These are phyloP conservation scores for Metschnikowia hibisci DNA, from an alignment of 805 yeast genomes.

Conservation along the genomic window DNA sequence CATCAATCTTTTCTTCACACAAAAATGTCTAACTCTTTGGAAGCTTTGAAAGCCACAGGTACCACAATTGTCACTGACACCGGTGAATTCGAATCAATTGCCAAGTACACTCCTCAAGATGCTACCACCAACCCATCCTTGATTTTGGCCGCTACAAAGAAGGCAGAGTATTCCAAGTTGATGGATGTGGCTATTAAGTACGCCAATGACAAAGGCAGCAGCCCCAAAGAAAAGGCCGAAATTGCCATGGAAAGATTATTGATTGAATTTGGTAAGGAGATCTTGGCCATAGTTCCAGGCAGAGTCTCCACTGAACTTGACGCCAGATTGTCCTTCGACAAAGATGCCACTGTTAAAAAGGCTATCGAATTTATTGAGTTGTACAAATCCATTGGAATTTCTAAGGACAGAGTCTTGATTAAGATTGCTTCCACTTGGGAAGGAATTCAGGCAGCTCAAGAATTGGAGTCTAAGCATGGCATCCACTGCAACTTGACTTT, in stretches of 20 bases:
- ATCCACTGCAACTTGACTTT: constrained; percentile 94
- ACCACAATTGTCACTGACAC: constrained; percentile 97
- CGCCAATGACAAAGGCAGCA: constrained; percentile 63
- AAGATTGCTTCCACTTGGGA: constrained; percentile 98
- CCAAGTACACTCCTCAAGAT: constrained; percentile 97
- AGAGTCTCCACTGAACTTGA: constrained; percentile 99
- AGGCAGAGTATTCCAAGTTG: constrained; percentile 81
- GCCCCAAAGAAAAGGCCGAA: constrained; percentile 65
- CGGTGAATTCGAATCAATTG: constrained; percentile 97
- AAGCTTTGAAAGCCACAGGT: constrained; percentile 90
- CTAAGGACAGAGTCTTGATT: constrained; percentile 87
- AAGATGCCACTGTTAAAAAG: constrained; percentile 88
- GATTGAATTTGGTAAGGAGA: constrained; percentile 94
- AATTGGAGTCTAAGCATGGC: constrained; percentile 84
- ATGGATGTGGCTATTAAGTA: constrained; percentile 87
- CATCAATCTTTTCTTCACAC: not conserved
- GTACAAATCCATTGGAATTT: constrained; percentile 80
- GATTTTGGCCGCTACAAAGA: constrained; percentile 92
- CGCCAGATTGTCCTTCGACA: constrained; percentile 95
- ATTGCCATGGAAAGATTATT: constrained; percentile 87
- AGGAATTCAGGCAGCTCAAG: constrained; percentile 98
- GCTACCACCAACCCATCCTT: constrained; percentile 98
- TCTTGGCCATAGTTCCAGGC: constrained; percentile 93
- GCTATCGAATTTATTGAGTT: constrained; percentile 86
- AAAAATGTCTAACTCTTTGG: constrained; percentile 62